Evolutionary conservation across 306 rosid species (phyloP), one percentile per base, ranked within the genome.

Genomic region (Hippophae gyantsensis): DNA sequence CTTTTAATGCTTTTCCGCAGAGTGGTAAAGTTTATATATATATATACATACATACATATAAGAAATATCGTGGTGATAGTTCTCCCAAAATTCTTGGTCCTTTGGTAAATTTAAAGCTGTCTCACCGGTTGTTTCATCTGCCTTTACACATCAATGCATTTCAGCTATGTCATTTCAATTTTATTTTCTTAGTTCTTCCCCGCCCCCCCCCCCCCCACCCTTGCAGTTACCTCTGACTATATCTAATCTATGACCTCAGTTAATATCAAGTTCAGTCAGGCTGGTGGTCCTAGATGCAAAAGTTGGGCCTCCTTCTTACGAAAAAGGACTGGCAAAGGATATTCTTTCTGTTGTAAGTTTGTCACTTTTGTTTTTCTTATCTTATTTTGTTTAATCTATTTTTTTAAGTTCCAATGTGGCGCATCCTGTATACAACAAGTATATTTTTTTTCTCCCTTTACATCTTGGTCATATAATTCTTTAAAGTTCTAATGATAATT

Each of bases 221-320:
- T 13, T 49, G 0, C 5, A 49, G 53, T 49, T 49, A 12, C 49
- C 14, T 56, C 52, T 76, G 10, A 69, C 71, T 13, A 45, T 67
- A 6, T 69, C 52, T 58, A 12, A 43, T 64, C 58, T 14, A 54
- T 58, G 48, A 63, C 79, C 68, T 43, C 66, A 90, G 95, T 61
- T 82, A 61, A 65, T 81, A 47, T 69, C 86, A 76, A 79, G 72
- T 65, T 80, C 90, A 66, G 95, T 84, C 23, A 67, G 52, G 59
- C 86, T 75, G 78, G 92, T 90, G 74, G 58, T 90, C 60, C 72
- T 90, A 70, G 97, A 90, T 61, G 82, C 85, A 32, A 90, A 90
- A 70, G 90, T 84, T 51, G 95, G 97, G 54, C 95, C 94, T 55
- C 97, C 95, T 9, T 81, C 66, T 18, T 84, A 71, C 76, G 97